Evolutionary conservation across 1,284 basidiomycete genomes (phyloP).

Genomic region (Sporisorium reilianum): DNA sequence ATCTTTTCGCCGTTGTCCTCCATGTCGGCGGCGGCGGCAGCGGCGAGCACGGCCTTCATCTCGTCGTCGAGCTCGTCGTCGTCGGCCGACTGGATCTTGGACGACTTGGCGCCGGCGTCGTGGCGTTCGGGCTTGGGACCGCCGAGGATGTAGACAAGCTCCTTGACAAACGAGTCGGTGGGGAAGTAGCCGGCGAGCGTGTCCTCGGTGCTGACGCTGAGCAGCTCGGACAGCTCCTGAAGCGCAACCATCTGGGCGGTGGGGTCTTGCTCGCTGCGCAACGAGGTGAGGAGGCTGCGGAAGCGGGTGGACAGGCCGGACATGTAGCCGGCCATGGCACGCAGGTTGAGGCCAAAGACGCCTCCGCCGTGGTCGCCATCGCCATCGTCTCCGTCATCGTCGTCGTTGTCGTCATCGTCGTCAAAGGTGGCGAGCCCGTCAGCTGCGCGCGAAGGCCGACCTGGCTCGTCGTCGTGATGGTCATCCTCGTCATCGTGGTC

Average conservation of each 20-base stretch:
- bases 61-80: slow-evolving; percentile 50
- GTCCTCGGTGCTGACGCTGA: slow-evolving; percentile 97
- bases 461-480: slow-evolving; percentile 29
- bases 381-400: slow-evolving; percentile 43
- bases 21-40: slow-evolving; percentile 48
- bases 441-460: slow-evolving; percentile 8
- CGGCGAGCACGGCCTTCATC: slow-evolving; percentile 52
- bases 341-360: slow-evolving; percentile 60
- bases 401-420: slow-evolving; percentile 43
- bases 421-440: slow-evolving; percentile 34
- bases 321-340: slow-evolving; percentile 64
- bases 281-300: slow-evolving; percentile 54
- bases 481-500: slow-evolving; percentile 27
- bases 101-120: slow-evolving; percentile 27
- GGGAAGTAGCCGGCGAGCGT: slow-evolving; percentile 94
- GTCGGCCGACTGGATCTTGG: slow-evolving; percentile 20
- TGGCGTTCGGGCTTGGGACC: slow-evolving; percentile 73
- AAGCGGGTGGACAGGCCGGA: slow-evolving; percentile 57
- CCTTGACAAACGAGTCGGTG: slow-evolving; percentile 89
- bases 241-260: slow-evolving; percentile 84
- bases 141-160: slow-evolving; percentile 90
- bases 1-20: slow-evolving; percentile 62
- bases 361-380: slow-evolving; percentile 39
- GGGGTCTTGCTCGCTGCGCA: slow-evolving; percentile 70
- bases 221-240: slow-evolving; percentile 92